These are phyloP conservation scores for Orychophragmus violaceus DNA, from an alignment of 345 rosid species.

Conservation along the genomic window DNA sequence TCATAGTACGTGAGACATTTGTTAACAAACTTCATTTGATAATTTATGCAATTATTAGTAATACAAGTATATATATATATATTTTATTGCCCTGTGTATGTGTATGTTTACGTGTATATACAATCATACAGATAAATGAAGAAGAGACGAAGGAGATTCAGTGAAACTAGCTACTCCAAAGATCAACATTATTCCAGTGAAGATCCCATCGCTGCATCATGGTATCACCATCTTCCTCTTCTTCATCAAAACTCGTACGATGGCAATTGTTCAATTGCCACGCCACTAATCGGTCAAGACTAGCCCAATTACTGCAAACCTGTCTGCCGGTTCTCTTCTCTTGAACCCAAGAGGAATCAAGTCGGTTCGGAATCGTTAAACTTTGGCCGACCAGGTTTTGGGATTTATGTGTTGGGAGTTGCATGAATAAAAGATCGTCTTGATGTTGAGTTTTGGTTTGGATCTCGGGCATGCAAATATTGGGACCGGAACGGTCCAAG, in stretches of 20 bases:
- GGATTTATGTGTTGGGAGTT: conserved; percentile 56
- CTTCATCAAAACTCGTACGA: conserved; percentile 36
- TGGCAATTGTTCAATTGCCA: conserved; percentile 67
- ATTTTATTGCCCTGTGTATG: not conserved
- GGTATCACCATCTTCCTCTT: conserved; percentile 34
- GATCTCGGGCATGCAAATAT: conserved; percentile 46
- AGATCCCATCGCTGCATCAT: conserved; percentile 30
- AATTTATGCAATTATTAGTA: not conserved
- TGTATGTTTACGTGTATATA: not conserved
- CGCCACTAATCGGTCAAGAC: conserved; percentile 82
- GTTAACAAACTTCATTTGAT: not conserved
- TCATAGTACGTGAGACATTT: not conserved
- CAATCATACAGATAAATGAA: conserved; percentile 66
- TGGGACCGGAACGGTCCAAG: conserved; percentile 49
- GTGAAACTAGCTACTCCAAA: conserved; percentile 63
- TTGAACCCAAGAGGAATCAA: conserved; percentile 22
- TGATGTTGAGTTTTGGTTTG: conserved; percentile 25
- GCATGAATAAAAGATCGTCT: conserved; percentile 37
- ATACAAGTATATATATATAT: not conserved
- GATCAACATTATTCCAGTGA: conserved; percentile 39
- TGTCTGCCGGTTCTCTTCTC: conserved; percentile 20
- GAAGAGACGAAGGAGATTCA: conserved; percentile 46
- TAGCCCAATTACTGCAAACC: conserved; percentile 60
- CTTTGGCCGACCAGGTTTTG: conserved; percentile 40
- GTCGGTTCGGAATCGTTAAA: conserved; percentile 17